phyloP scores from a whole-genome alignment of 495 filamentous ascomycete species.

The Xylona heveae region DNA sequence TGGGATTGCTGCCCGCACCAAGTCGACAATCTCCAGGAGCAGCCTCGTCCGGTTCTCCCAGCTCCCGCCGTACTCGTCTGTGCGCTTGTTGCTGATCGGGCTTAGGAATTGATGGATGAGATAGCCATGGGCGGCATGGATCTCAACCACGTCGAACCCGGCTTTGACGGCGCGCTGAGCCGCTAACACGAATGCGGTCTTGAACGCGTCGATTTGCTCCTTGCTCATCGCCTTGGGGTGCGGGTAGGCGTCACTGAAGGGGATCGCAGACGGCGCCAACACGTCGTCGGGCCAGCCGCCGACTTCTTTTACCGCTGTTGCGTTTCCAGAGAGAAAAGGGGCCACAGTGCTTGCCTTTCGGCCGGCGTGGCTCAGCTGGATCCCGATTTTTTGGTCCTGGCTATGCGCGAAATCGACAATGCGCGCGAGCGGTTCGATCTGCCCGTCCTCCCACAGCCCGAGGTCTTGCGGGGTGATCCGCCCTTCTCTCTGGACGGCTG shows the following conservation, averaged over 20 bases:
- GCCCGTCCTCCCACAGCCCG: conserved; percentile 49
- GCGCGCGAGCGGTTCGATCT: conserved; percentile 39
- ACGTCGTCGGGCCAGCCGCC: conserved; percentile 53
- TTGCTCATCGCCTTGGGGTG: conserved; percentile 34
- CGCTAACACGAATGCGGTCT: conserved; percentile 35
- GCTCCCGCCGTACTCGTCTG: conserved; percentile 41
- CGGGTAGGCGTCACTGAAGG: conserved; percentile 23
- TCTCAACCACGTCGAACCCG: conserved; percentile 40
- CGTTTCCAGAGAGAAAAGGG: conserved; percentile 29
- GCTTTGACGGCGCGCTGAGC: conserved; percentile 39
- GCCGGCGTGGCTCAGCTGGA: conserved; percentile 58
- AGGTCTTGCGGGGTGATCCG: conserved; percentile 48
- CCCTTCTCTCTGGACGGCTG: conserved; percentile 41
- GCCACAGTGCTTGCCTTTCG: conserved; percentile 45
- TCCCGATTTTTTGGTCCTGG: conserved; percentile 44
- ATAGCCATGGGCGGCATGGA: conserved; percentile 43
- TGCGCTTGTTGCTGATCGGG: conserved; percentile 36
- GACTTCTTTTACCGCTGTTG: conserved; percentile 25
- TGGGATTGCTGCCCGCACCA: conserved; percentile 9
- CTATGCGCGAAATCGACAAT: conserved; percentile 36
- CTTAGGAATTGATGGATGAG: conserved; percentile 40
- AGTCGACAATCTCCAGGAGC: conserved; percentile 20
- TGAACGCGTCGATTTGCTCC: conserved; percentile 38
- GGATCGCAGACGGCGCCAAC: conserved; percentile 30
- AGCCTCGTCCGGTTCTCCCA: conserved; percentile 42